These are phyloP conservation scores for Rhexocercosporidium sp. DNA, from an alignment of 2,329 filamentous ascomycete species.

Conservation along the genomic window DNA sequence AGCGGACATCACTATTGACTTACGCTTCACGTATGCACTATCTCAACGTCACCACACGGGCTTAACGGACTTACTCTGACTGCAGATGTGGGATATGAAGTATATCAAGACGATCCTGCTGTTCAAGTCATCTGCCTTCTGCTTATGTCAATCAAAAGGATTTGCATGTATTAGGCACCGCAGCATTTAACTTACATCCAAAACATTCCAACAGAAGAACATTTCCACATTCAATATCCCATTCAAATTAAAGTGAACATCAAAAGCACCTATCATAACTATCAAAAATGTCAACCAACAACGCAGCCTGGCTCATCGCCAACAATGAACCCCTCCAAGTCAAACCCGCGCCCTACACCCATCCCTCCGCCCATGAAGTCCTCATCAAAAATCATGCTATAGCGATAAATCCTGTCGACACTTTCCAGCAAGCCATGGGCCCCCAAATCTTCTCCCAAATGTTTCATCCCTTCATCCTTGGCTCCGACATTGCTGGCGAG, in stretches of 20 bases:
- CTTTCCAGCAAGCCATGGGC: constrained; percentile 16
- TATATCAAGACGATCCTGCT: not conserved
- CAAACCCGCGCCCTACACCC: constrained; percentile 3
- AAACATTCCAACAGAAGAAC: not conserved
- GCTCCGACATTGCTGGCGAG: constrained; percentile 60
- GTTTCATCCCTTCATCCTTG: constrained; percentile 47
- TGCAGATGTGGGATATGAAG: not conserved
- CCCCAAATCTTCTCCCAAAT: constrained; percentile 4
- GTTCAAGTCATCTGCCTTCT: not conserved
- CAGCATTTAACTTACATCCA: not conserved
- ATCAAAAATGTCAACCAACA: constrained; percentile 5
- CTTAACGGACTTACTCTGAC: not conserved
- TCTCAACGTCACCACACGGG: not conserved
- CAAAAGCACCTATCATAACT: not conserved
- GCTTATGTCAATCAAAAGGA: not conserved
- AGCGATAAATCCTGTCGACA: constrained; percentile 51
- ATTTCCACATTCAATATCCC: not conserved
- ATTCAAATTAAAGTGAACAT: not conserved
- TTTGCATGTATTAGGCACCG: too few species aligned
- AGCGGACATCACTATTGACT: not conserved
- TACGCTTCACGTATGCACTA: not conserved
- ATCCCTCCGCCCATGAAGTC: not conserved
- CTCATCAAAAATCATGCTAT: constrained; percentile 42
- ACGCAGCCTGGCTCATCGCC: constrained; percentile 5
- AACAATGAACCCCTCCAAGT: not conserved